Conservation (phyloP, 805 yeast genomes). For the Saccharomycodes ludwigii region DNA sequence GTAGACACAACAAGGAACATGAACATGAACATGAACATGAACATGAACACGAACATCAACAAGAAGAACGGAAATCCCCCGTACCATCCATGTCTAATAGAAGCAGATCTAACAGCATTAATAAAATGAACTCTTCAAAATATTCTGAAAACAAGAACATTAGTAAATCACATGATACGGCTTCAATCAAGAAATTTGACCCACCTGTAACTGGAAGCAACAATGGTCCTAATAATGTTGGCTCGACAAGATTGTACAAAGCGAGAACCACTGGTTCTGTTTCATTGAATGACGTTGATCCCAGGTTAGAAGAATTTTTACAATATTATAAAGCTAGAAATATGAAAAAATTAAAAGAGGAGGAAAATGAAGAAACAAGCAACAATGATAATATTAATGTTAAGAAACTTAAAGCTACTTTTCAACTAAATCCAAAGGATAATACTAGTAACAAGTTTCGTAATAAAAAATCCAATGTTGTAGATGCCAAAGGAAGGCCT, state of each 20-base stretch:
- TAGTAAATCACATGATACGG: too few species aligned
- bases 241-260: not conserved
- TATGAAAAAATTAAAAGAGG: slow-evolving; percentile 15
- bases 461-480: not conserved
- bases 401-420: not conserved
- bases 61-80: not conserved
- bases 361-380: slow-evolving; percentile 7
- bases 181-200: too few species aligned
- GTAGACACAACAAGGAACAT: slow-evolving; percentile 13
- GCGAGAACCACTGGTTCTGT: slow-evolving; percentile 1
- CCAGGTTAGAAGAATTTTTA: slow-evolving; percentile 35
- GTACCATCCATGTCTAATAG: not conserved
- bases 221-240: too few species aligned
- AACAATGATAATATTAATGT: not conserved
- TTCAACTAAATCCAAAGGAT: not conserved
- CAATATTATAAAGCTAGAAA: slow-evolving; percentile 26
- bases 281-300: slow-evolving; percentile 25
- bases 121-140: not conserved
- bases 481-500: slow-evolving; percentile 31
- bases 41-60: not conserved
- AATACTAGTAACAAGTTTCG: not conserved
- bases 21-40: slow-evolving; percentile 2
- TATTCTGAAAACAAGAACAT: not conserved
- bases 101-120: not conserved
- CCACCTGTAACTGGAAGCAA: too few species aligned